Base-by-base conservation (phyloP, 2,329 filamentous ascomycete genomes). In the Pseudogymnoascus sp. region DNA sequence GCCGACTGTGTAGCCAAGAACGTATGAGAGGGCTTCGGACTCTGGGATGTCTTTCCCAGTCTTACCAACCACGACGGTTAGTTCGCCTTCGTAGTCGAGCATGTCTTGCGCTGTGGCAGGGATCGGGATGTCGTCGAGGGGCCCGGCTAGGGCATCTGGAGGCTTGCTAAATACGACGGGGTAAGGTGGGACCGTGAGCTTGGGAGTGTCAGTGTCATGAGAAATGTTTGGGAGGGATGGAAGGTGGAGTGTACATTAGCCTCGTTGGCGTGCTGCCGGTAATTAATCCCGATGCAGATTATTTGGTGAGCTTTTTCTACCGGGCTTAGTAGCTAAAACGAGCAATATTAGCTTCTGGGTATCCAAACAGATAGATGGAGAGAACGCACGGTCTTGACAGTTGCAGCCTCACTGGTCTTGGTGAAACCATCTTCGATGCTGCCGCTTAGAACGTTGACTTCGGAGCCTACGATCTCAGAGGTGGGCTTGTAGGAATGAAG, bases 41-140 rank as follows among this genome's bases (percentile, higher is more conserved):
- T 76, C 72, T 3, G 73, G 68, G 1, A 79, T 72, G 66, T 80
- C 71, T 61, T 78, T 77, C 17, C 71, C 74, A 62, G 76, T 74
- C 21, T 69, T 70, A 13, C 73, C 74, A 67, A 91, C 89, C 64
- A 80, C 76, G 33, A 79, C 72, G 62, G 77, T 72, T 5, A 93
- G 79, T 76, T 93, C 89, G 72, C 87, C 89, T 76, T 93, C 80
- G 64, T 81, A 83, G 69, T 83, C 80, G 7, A 79, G 75, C 13
- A 74, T 75, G 65, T 81, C 75, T 65, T 83, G 80, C 0, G 77
- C 77, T 53, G 82, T 75, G 63, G 77, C 77, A 7, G 80, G 81
- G 23, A 83, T 77, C 0, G 77, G 68, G 0, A 83, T 77, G 6
- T 72, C 66, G 0, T 68, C 72, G 2, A 65, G 76, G 62, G 71